Base-by-base conservation (phyloP, 2,329 filamentous ascomycete species). In the Clarireedia hainanense region DNA sequence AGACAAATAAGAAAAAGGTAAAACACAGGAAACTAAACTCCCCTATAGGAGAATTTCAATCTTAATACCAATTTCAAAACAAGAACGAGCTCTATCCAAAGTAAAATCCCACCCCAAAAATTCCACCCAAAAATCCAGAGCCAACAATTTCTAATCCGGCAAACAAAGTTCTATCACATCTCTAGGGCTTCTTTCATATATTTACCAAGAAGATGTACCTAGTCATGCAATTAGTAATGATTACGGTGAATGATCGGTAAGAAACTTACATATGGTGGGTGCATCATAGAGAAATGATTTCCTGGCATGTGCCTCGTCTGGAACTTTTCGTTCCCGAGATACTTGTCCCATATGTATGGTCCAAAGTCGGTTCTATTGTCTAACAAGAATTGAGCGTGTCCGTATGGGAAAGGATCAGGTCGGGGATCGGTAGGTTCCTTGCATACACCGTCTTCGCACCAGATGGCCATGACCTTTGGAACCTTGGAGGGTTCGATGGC, bases 391-490 rank as follows among this genome's bases (percentile, higher is more conserved):
- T 56, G 53, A 26, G 47, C 48, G n/a, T 51, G 47, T 7, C 47
- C 53, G 24, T 52, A 46, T n/a, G 53, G 48, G 27, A 56, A 56
- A 26, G 47, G 48, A 39, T 56, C 48, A 9, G 47, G 47, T 24
- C 53, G 39, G 30, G 53, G 47, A 30, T 56, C 47, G 12, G 53
- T 77, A 5, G 84, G 81, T 55, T 80, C 74, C 60, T 56, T 52
- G 17, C 53, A 56, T 17, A 56, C 53, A 2, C 53, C 53, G 39
- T 56, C 48, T 52, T 56, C 48, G 20, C 47, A 51, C 53, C 53
- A 56, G 9, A 56, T 56, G n/a, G 53, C 53, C 39, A 52, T 51
- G 9, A 51, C 39, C 7, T 52, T 37, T 12, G 53, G 53, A 15
- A 46, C 39, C 34, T 56, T 56, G 15, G 27, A 30, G 6, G 47